These are phyloP conservation scores for Xylaria sp. DNA, from an alignment of 2,329 filamentous ascomycete species.

Conservation along the genomic window DNA sequence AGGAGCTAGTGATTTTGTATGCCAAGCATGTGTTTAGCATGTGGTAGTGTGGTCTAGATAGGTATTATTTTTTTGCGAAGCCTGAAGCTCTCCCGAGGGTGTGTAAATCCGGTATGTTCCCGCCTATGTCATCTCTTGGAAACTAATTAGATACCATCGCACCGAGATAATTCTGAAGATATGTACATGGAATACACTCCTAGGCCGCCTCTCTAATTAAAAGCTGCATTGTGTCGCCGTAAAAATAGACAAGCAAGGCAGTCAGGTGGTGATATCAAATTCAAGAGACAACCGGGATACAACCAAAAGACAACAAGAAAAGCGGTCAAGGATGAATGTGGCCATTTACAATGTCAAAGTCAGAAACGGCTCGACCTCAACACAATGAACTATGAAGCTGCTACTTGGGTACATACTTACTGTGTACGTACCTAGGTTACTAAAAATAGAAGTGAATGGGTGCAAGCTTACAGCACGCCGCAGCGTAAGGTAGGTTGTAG, in stretches of 20 bases:
- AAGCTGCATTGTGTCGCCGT: background rate
- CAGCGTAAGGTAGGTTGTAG: background rate
- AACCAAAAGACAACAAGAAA: background rate
- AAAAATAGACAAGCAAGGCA: background rate
- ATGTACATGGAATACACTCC: no score
- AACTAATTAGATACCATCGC: no score
- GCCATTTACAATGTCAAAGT: background rate
- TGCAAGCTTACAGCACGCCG: background rate
- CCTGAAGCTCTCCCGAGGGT: no score
- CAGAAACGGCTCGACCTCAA: background rate
- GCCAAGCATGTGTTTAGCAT: no score
- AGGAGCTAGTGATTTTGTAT: no score
- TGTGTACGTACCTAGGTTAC: background rate
- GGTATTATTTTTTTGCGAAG: no score
- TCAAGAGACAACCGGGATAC: background rate
- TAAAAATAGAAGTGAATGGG: background rate
- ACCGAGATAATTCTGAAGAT: no score
- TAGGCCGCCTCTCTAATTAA: no score
- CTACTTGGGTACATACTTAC: no score
- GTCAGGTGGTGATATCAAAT: background rate
- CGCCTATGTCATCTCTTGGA: no score
- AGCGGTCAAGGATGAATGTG: background rate
- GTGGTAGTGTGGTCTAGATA: no score
- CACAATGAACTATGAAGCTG: background rate
- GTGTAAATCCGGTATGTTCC: no score